These are phyloP conservation scores for Penicillium bovifimosum DNA, from an alignment of 495 filamentous ascomycete genomes.

Conservation along the genomic window DNA sequence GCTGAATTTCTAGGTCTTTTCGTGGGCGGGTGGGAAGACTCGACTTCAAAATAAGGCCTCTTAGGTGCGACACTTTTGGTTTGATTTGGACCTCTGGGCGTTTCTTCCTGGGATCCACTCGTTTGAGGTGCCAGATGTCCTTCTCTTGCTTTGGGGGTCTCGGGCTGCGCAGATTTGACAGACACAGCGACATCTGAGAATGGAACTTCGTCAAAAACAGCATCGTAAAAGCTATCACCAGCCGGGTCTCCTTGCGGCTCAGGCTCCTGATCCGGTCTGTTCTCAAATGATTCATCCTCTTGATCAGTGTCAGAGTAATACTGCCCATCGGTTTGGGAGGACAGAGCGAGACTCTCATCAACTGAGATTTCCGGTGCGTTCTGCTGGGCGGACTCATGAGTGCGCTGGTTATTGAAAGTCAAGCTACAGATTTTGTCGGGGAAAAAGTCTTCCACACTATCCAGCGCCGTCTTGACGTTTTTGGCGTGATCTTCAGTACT, in stretches of 20 bases:
- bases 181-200: background rate
- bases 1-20: constrained; percentile 31
- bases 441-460: constrained; percentile 84
- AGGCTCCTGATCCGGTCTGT: background rate
- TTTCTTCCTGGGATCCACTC: background rate
- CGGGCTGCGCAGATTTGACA: constrained; percentile 7
- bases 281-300: background rate
- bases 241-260: background rate
- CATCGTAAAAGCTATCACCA: constrained; percentile 26
- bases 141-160: background rate
- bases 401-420: constrained; percentile 8
- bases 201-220: constrained; percentile 21
- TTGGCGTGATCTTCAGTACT: constrained; percentile 45
- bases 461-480: constrained; percentile 64
- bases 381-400: constrained; percentile 2
- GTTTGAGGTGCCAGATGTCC: background rate
- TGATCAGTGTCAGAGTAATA: constrained; percentile 5
- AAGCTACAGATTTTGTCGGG: constrained; percentile 52
- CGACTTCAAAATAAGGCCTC: constrained; percentile 10
- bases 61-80: background rate
- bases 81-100: background rate
- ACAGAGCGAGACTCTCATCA: constrained; percentile 46
- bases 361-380: constrained; percentile 30
- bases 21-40: background rate
- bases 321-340: constrained; percentile 27